phyloP scores from a whole-genome alignment of 352 stramenopile species.

The Globisporangium iwayamae region DNA sequence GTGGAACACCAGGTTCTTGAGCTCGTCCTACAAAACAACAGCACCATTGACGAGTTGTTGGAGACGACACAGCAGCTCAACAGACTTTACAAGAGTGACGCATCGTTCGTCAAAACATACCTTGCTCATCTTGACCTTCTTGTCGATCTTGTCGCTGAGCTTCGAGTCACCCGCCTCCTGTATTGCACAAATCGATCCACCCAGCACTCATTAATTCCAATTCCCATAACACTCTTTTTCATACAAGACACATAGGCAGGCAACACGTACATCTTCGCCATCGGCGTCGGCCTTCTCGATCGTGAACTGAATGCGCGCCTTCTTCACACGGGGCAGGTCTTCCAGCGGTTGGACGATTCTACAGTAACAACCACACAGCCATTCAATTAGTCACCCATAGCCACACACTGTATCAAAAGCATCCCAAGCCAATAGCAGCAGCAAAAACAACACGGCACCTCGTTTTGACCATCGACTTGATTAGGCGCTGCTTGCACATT shows the following conservation, averaged over 20 bases:
- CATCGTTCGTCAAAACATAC: constrained; percentile 21
- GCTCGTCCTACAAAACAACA: constrained; percentile 52
- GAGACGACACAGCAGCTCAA: neutral
- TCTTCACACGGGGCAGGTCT: constrained; percentile 73
- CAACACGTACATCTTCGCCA: constrained; percentile 49
- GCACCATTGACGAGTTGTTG: constrained; percentile 5
- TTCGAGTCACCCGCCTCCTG: constrained; percentile 52
- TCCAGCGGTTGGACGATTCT: constrained; percentile 78
- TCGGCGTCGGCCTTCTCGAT: constrained; percentile 75
- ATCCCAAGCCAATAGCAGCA: neutral
- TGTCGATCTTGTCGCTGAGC: constrained; percentile 67
- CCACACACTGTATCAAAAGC: neutral
- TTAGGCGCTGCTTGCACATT: constrained; percentile 77
- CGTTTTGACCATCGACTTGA: constrained; percentile 86
- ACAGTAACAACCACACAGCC: neutral
- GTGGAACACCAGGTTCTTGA: constrained; percentile 87
- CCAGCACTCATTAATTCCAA: neutral
- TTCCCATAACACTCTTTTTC: neutral
- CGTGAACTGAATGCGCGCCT: constrained; percentile 77
- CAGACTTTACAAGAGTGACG: neutral
- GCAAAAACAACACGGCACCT: constrained; percentile 23
- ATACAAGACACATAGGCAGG: neutral
- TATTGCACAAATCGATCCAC: neutral
- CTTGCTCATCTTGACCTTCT: constrained; percentile 91
- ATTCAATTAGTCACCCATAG: neutral